Base-by-base conservation (phyloP, 1,284 basidiomycete species). In the Schizophyllum amplum region DNA sequence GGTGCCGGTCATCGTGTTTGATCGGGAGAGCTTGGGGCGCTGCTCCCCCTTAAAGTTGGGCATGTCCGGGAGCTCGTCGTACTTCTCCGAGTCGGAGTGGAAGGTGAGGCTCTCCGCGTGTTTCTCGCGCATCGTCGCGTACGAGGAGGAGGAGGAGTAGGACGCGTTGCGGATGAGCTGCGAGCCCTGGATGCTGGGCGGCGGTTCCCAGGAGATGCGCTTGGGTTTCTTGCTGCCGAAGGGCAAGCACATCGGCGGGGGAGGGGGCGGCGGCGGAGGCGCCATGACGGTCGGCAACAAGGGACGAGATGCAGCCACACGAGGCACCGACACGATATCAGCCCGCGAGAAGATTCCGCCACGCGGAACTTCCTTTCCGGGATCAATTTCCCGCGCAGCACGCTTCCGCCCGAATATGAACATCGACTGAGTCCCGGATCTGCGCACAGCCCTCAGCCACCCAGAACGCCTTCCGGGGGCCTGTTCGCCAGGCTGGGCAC, bases 211-310 rank as follows among this genome's bases (percentile, higher is more conserved):
- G 51, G 76, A 69, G 58, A 75, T 72, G 48, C 75, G 72, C 55
- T 68, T 68, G 53, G 69, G 68, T 64, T 78, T 79, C 51, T 71
- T 72, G 59, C 73, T 72, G 1, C 69, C 64, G 66, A 81, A 82
- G 6, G 82, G 82, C 24, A 83, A 72, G 60, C 81, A 84, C 57
- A 82, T 70, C 13, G 81, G 81, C 1, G 79, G 78, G 0, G 73
- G 73, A 4, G 71, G 69, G 0, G 74, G 73, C 0, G 75, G 72
- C 3, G 64, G 69, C 17, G 79, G 76, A 23, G 76, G 60, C 68
- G 75, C 72, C 67, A 63, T 69, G 63, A 62, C 64, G 59, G 65
- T 62, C 25, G 22, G 46, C 57, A 55, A 53, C 47, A 33, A 63
- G 60, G 60, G 55, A 21, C 25, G 42, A 57, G 11, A 42, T 17